Conservation (phyloP, 139 green algal genomes). For the Auxenochlorella pyrenoidosa region DNA sequence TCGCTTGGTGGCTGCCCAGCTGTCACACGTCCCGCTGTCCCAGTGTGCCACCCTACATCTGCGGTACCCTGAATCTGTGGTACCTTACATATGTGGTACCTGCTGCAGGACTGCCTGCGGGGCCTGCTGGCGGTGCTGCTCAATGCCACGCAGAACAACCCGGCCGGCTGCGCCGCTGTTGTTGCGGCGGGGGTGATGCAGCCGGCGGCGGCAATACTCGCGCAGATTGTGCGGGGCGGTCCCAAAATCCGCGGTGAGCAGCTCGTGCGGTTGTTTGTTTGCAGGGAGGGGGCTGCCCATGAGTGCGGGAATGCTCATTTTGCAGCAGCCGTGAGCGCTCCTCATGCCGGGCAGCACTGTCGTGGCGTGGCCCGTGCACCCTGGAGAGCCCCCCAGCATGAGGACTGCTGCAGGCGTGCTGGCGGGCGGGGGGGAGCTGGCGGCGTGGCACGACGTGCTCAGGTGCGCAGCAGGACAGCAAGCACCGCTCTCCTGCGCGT, state of each 20-base stretch:
- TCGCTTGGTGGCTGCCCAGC: too few relatives aligned
- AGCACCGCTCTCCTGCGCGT: background rate
- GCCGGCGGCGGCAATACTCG: constrained; percentile 27
- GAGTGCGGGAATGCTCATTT: background rate
- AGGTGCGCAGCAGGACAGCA: background rate
- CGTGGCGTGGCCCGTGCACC: background rate
- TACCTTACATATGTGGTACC: too few relatives aligned
- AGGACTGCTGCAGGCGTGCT: constrained; percentile 1
- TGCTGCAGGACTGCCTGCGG: constrained; percentile 54
- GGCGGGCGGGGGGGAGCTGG: constrained; percentile 15
- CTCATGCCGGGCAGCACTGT: background rate
- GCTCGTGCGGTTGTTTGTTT: background rate
- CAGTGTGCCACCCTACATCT: too few relatives aligned
- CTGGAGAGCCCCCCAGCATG: background rate
- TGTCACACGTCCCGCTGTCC: too few relatives aligned
- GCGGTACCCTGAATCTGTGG: too few relatives aligned
- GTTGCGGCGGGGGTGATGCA: constrained; percentile 44
- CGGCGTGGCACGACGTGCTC: constrained; percentile 46
- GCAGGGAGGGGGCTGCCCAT: background rate
- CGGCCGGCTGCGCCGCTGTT: constrained; percentile 51
- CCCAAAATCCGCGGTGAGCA: constrained; percentile 18
- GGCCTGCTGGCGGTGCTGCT: constrained; percentile 70
- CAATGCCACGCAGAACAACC: constrained; percentile 80
- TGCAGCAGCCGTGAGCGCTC: background rate
- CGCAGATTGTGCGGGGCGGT: constrained; percentile 4